Evolutionary conservation across 139 green algal species (phyloP).

Genomic region (Eudorina sp.): DNA sequence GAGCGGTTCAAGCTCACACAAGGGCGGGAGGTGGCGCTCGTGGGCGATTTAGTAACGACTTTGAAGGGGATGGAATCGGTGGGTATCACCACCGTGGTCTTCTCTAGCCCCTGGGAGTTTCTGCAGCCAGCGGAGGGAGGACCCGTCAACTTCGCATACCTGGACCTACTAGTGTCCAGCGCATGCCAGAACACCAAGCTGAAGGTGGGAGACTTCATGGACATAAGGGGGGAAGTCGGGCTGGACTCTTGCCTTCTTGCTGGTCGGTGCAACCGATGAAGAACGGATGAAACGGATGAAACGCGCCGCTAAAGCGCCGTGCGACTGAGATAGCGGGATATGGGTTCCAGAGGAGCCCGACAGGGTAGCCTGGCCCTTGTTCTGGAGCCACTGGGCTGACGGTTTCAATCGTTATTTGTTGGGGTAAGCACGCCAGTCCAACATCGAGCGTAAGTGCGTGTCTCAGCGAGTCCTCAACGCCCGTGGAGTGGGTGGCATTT

Average conservation of each 20-base stretch:
- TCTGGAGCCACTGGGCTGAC: too few species aligned
- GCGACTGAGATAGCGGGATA: too few species aligned
- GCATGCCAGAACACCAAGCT: background rate
- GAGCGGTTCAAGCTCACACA: constrained; percentile 4
- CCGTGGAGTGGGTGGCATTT: too few species aligned
- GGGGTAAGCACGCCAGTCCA: too few species aligned
- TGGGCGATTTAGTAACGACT: background rate
- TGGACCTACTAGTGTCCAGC: background rate
- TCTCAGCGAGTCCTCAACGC: too few species aligned
- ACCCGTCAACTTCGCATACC: background rate
- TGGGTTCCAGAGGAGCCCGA: too few species aligned
- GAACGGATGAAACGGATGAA: too few species aligned
- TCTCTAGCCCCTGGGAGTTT: constrained; percentile 17
- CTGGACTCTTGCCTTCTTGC: background rate
- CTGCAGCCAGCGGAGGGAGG: background rate
- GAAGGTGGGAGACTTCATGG: constrained; percentile 41
- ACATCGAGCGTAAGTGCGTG: too few species aligned
- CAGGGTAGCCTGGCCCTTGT: too few species aligned
- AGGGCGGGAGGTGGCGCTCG: background rate
- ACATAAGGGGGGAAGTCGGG: background rate
- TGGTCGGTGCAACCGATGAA: too few species aligned
- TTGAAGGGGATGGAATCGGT: background rate
- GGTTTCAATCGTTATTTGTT: too few species aligned
- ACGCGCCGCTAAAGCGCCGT: too few species aligned
- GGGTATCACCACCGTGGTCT: background rate